These are phyloP conservation scores for Zarea fungicola DNA, from an alignment of 2,329 filamentous ascomycete species.

Conservation along the genomic window DNA sequence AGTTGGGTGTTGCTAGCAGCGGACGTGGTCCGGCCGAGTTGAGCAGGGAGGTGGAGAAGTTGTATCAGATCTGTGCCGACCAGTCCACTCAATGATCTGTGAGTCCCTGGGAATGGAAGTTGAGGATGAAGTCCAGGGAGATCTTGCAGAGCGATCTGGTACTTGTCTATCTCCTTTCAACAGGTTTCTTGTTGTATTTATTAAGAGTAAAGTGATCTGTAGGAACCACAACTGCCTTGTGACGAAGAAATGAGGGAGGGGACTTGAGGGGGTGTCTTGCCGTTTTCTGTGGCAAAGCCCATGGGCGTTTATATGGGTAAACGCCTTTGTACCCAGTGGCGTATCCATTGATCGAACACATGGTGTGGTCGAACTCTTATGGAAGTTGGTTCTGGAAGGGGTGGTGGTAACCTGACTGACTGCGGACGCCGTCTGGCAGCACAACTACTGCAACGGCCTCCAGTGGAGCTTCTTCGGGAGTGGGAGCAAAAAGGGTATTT, in stretches of 20 bases:
- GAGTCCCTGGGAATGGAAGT: not conserved
- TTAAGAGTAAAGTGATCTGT: not conserved
- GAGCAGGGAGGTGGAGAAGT: constrained; percentile 1
- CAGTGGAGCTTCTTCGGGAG: constrained; percentile 1
- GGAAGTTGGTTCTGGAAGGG: not conserved
- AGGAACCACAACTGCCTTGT: constrained; percentile 8
- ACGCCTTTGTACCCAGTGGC: constrained; percentile 10
- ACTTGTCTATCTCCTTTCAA: not conserved
- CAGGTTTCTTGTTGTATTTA: not conserved
- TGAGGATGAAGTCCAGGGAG: not conserved
- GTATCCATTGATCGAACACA: constrained; percentile 12
- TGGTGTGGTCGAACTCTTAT: not conserved
- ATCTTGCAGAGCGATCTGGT: not conserved
- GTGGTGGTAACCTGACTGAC: constrained; percentile 4
- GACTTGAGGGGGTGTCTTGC: constrained; percentile 1
- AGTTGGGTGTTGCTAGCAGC: not conserved
- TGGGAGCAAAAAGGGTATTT: not conserved
- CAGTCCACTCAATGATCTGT: constrained; percentile 11
- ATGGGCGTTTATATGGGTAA: constrained; percentile 11
- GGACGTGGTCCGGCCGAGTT: constrained; percentile 1
- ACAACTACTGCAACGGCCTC: not conserved
- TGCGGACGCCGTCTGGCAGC: not conserved
- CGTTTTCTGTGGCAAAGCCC: constrained; percentile 8
- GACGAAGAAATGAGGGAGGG: constrained; percentile 10
- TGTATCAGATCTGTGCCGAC: constrained; percentile 11